These are phyloP conservation scores for Kluyveromyces wickerhamii DNA, from an alignment of 805 yeast genomes.

Conservation along the genomic window DNA sequence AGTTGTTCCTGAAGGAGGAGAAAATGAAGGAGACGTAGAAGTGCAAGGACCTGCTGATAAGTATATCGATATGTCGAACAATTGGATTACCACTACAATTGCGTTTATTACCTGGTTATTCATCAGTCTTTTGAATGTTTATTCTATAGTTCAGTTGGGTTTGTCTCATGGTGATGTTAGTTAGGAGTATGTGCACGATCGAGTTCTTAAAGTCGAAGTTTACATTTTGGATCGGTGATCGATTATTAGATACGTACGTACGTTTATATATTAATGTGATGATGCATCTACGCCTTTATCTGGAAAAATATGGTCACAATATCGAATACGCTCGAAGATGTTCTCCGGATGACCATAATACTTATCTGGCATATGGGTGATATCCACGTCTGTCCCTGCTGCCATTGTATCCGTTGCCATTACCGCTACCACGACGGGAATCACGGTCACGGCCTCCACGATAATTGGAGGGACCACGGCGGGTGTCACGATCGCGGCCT, in stretches of 20 bases:
- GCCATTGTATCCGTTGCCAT: conserved; percentile 16
- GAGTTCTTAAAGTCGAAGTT: too few species aligned
- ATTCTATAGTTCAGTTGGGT: conserved; percentile 40
- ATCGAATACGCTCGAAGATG: too few species aligned
- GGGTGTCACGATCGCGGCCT: conserved; percentile 12
- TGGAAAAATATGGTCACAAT: too few species aligned
- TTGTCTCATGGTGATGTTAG: conserved; percentile 23
- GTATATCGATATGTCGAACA: conserved; percentile 53
- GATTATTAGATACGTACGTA: too few species aligned
- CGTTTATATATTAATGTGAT: too few species aligned
- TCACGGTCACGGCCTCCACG: conserved; percentile 15
- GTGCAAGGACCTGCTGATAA: too few species aligned
- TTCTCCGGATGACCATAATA: too few species aligned
- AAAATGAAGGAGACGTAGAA: too few species aligned
- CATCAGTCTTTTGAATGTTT: conserved; percentile 63
- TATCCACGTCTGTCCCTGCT: conserved; percentile 22
- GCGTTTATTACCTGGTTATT: conserved; percentile 62
- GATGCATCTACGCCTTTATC: too few species aligned
- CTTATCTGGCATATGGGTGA: conserved; percentile 30
- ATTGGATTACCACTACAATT: conserved; percentile 43
- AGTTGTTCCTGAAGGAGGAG: conserved; percentile 13
- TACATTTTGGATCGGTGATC: too few species aligned
- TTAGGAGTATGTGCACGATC: too few species aligned
- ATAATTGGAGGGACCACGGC: conserved; percentile 1
- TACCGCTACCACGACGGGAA: conserved; percentile 22